These are phyloP conservation scores for Citrullus colocynthis DNA, from an alignment of 306 rosid species.

Conservation along the genomic window DNA sequence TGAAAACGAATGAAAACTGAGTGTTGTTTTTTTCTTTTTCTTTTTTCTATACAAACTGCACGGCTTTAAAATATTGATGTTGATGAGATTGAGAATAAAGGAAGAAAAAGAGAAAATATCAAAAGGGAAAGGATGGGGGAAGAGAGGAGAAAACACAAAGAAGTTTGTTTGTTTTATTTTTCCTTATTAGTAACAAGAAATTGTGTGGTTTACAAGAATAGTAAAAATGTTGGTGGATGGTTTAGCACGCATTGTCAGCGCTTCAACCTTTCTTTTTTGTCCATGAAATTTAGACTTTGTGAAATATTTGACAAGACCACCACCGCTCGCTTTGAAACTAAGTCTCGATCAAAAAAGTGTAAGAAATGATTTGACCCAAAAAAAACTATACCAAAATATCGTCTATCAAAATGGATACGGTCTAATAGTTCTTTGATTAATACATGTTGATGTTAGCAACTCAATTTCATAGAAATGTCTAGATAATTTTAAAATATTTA, in stretches of 20 bases:
- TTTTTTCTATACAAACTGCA: neutral
- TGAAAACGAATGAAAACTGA: neutral
- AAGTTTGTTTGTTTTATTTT: neutral
- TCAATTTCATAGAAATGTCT: no score
- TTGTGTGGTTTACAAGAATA: conserved; percentile 5
- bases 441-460: no score
- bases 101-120: neutral
- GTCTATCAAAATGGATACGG: neutral
- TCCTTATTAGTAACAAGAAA: neutral
- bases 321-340: neutral
- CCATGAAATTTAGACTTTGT: neutral
- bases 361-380: neutral
- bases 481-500: no score
- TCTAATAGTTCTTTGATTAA: neutral
- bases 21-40: neutral
- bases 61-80: neutral
- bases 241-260: neutral
- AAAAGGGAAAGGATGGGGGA: neutral
- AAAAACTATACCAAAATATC: neutral
- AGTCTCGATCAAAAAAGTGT: neutral
- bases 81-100: neutral
- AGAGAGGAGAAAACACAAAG: conserved; percentile 5
- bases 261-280: neutral
- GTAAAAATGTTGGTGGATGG: conserved; percentile 4
- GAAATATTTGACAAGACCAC: neutral